Percentiles rank a stretch among this genome's conserved stretches.
Evolutionary conservation across 2,329 filamentous ascomycete genomes (phyloP).

Genomic region (Colletotrichum orbiculare): DNA sequence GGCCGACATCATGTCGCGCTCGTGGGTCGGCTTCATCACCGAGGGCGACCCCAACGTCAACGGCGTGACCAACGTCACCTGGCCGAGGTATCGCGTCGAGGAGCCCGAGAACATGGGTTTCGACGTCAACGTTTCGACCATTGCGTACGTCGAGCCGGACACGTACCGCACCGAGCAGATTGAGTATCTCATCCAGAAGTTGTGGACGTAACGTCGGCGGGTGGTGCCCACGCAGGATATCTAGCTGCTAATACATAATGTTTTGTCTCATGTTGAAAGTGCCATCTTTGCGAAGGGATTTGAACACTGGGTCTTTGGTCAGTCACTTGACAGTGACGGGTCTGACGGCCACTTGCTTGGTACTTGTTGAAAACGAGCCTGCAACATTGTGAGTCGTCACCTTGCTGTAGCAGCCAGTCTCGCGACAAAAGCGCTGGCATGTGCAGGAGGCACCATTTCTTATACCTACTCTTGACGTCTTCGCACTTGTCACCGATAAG

Average conservation of each 20-base stretch:
- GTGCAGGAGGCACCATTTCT: no score
- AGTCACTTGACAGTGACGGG: no score
- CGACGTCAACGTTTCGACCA: constrained; percentile 56
- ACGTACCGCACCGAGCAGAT: constrained; percentile 56
- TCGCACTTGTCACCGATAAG: no score
- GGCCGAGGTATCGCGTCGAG: constrained; percentile 56
- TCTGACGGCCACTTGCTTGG: neutral
- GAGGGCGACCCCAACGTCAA: constrained; percentile 55
- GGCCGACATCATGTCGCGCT: constrained; percentile 59
- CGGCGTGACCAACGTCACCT: constrained; percentile 39
- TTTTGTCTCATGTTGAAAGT: no score
- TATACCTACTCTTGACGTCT: no score
- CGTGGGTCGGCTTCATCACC: constrained; percentile 64
- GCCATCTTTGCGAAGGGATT: no score
- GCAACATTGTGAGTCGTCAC: no score
- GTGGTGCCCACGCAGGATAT: neutral
- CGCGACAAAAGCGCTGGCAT: no score
- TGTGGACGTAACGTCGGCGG: constrained; percentile 18
- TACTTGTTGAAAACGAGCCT: neutral
- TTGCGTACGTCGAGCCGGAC: constrained; percentile 57
- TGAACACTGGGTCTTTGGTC: no score
- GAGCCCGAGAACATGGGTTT: constrained; percentile 59
- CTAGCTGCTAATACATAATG: neutral
- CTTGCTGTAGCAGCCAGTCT: no score
- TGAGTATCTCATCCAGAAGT: constrained; percentile 46